Base-by-base conservation (phyloP, 2,329 filamentous ascomycete genomes). In the Cytospora piceicola region DNA sequence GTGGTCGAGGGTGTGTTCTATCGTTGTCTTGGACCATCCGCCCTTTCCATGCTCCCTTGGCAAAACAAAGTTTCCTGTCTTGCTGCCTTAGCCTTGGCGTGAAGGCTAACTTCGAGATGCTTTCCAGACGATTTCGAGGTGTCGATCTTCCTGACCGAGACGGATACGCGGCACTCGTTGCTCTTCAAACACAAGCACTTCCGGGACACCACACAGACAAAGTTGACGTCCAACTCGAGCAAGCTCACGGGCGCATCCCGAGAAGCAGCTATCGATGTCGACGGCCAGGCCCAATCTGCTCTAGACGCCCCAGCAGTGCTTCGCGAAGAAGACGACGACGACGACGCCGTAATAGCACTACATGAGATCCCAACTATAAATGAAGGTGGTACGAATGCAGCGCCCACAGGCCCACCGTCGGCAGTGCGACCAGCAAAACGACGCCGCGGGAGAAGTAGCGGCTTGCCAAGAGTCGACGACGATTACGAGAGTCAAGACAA, bases 111-210 rank as follows among this genome's bases (percentile, higher is more conserved):
- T 22, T 61, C 22, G 34, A 22, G 20, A 36, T 61, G 67, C 65
- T 58, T 62, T 34, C 67, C 70, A 95, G 94, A 97, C 77, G 94
- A 97, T 71, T 99, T 97, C 74, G 93, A 98, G 75, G 93, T 97
- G 17, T 92, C 93, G 46, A 91, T 99, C 70, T 98, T 97, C 78
- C 82, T 99, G 70, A 96, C 92, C 55, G 92, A 97, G 76, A 91
- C 90, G 9, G 89, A 87, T 60, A 94, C 90, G 3, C 88, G 93
- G 17, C 95, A 98, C 80, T 91, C 93, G 39, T 81, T 99, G 46
- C 84, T 98, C 65, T 90, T 89, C 64, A 96, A 95, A 76, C 88
- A 92, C 72, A 97, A 97, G 78, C 84, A 87, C 22, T 93, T 93
- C 70, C 83, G 85, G 66, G 85, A 89, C 65, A 86, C 82, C 57